Evolutionary conservation across 2,329 filamentous ascomycete species (phyloP).

Genomic region (Colletotrichum trifolii): DNA sequence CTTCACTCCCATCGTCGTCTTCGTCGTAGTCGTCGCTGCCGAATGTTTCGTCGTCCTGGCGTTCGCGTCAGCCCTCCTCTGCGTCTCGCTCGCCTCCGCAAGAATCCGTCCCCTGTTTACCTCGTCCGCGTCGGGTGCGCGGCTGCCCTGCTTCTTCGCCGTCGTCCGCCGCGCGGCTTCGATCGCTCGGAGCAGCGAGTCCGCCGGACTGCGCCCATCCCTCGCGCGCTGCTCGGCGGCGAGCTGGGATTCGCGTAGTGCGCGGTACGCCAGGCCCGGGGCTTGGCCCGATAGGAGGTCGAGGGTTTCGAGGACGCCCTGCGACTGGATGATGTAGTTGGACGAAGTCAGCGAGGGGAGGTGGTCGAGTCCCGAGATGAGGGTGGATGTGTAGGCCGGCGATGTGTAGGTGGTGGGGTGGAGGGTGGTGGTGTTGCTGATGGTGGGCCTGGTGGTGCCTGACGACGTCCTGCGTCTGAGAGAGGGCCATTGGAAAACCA

Average conservation of each 20-base stretch:
- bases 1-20: neutral
- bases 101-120: too few species aligned
- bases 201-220: neutral
- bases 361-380: neutral
- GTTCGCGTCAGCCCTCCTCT: too few species aligned
- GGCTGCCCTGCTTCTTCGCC: neutral
- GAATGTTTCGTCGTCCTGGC: too few species aligned
- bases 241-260: conserved; percentile 2
- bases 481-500: conserved; percentile 5
- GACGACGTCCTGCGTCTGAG: conserved; percentile 9
- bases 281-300: neutral
- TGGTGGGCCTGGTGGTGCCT: neutral
- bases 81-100: too few species aligned
- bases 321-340: neutral
- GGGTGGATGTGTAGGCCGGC: neutral
- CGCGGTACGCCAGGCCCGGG: neutral
- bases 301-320: conserved; percentile 13
- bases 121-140: too few species aligned
- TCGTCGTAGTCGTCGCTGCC: neutral
- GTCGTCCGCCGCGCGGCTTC: neutral
- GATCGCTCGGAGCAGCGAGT: neutral
- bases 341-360: neutral
- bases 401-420: neutral
- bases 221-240: conserved; percentile 6
- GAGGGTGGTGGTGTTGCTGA: neutral